These are phyloP conservation scores for Geotrichum fermentans DNA, from an alignment of 1,139 yeast genomes.

Conservation along the genomic window DNA sequence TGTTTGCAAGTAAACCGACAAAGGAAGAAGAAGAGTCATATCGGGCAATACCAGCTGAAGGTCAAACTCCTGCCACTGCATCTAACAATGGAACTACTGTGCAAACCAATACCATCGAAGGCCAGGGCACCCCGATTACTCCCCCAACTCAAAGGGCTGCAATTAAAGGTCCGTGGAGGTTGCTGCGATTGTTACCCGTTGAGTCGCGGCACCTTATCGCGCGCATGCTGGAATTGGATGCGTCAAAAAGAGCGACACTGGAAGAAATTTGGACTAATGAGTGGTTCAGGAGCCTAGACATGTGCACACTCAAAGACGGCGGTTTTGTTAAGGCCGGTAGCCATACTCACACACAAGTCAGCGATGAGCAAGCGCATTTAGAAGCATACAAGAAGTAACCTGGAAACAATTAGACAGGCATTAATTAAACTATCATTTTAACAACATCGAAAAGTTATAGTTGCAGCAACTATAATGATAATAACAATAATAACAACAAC, in stretches of 20 bases:
- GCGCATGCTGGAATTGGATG: slow-evolving; percentile 67
- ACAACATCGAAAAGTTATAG: neutral
- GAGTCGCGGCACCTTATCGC: slow-evolving; percentile 76
- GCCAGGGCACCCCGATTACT: slow-evolving; percentile 23
- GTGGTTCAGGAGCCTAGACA: slow-evolving; percentile 62
- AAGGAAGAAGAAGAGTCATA: slow-evolving; percentile 19
- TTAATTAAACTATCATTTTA: neutral
- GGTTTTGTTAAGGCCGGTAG: slow-evolving; percentile 45
- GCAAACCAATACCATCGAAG: no score
- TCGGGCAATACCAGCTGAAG: slow-evolving; percentile 14
- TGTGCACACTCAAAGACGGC: slow-evolving; percentile 43
- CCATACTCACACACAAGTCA: slow-evolving; percentile 55
- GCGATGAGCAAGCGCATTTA: slow-evolving; percentile 46
- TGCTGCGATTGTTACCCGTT: slow-evolving; percentile 80
- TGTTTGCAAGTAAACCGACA: slow-evolving; percentile 48
- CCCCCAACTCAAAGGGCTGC: slow-evolving; percentile 26
- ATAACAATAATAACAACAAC: slow-evolving; percentile 6
- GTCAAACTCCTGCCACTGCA: no score
- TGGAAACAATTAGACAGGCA: slow-evolving; percentile 6
- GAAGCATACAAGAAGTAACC: slow-evolving; percentile 40
- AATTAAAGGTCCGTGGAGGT: slow-evolving; percentile 74
- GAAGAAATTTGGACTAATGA: slow-evolving; percentile 61
- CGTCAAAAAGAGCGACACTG: slow-evolving; percentile 62
- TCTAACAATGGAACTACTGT: no score
- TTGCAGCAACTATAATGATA: neutral